Evolutionary conservation across 768 basidiomycete species (phyloP), one percentile per base, ranked within the genome.

Genomic region (Tylopilus sp.): DNA sequence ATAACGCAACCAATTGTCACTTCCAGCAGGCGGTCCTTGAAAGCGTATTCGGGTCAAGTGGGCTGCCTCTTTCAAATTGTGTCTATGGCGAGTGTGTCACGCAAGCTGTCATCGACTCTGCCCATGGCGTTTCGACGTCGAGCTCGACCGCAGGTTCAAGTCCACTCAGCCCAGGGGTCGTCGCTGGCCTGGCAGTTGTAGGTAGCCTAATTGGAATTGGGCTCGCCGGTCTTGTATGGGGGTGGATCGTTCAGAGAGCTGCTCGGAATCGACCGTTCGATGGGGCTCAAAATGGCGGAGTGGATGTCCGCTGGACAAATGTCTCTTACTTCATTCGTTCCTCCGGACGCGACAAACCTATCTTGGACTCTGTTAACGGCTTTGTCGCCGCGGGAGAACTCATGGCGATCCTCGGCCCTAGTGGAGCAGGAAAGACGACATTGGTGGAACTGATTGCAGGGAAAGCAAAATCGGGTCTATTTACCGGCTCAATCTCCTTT

Each of bases 391-490:
- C 91, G 0, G 93, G 95, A 10, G 80, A 88, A 54, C 83, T 97
- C 75, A 85, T 92, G 79, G 90, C 89, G n/a, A 82, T 97, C 49
- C 78, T 98, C 3, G 95, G 95, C 1, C 93, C 95, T 0, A 90
- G 88, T 58, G 94, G 93, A 75, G 91, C 92, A 17, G 93, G 93
- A 39, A 95, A 95, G 69, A 91, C 90, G 0, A 93, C 94, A 0
- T 74, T 98, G 33, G 85, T 97, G 17, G 95, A 98, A 62, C 82
- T 97, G 33, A 79, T 98, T 10, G 90, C 93, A 0, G 85, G 87
- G 2, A 94, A 88, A 66, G 73, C 71, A 57, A 98, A 97, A 71
- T 76, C 78, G 0, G 95, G 94, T 0, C 62, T 73, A 3, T 75
- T 78, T 2, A 74, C 81, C 2, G 95, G 95, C 3, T 68, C 68